These are phyloP conservation scores for Metarhizium anisopliae DNA, from an alignment of 2,329 filamentous ascomycete species.

Conservation along the genomic window DNA sequence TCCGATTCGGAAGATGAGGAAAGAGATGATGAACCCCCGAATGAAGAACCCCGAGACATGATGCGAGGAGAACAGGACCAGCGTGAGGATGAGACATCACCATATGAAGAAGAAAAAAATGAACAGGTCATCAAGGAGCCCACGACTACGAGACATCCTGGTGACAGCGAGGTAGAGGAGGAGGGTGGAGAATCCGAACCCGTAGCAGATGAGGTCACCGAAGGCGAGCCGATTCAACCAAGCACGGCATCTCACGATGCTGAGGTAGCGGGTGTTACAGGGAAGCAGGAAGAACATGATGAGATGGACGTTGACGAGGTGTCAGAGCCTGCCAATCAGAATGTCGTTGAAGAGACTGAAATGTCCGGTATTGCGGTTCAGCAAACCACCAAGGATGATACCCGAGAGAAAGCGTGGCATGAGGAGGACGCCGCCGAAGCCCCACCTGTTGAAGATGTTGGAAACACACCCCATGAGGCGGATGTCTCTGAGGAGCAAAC, in stretches of 20 bases:
- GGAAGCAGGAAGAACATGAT: background rate
- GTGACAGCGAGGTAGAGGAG: background rate
- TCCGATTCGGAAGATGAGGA: conserved; percentile 38
- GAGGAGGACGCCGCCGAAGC: background rate
- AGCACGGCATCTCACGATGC: background rate
- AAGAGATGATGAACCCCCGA: conserved; percentile 11
- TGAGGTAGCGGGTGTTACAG: background rate
- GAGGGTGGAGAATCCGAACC: background rate
- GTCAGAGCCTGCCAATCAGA: background rate
- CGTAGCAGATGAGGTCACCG: background rate
- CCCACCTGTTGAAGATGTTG: background rate
- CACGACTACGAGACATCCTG: background rate
- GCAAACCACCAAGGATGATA: background rate
- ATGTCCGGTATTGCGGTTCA: background rate
- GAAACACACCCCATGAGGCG: background rate
- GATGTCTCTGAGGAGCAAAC: background rate
- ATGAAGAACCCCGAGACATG: background rate
- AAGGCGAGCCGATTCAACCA: background rate
- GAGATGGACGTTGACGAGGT: background rate
- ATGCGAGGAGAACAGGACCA: background rate
- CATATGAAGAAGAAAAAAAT: background rate
- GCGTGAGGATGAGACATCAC: conserved; percentile 1
- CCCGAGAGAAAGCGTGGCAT: background rate
- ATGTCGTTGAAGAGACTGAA: background rate
- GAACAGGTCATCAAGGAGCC: background rate